Percentiles rank a stretch among this genome's conserved stretches.
phyloP scores from a whole-genome alignment of 257 asterid genomes.

The Primulina eburnea region DNA sequence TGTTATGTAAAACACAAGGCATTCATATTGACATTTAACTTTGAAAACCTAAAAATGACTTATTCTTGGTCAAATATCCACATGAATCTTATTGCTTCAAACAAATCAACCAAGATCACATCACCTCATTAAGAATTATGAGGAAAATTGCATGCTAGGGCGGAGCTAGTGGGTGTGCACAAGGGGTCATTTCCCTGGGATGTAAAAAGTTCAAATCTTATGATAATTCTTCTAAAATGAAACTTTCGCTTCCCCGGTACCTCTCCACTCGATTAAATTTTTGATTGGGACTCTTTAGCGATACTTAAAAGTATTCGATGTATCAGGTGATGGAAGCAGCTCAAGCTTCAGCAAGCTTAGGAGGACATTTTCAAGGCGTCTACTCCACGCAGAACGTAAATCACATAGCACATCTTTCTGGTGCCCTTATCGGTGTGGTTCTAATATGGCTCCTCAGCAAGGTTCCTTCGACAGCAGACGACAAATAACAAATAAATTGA shows the following conservation, averaged over 20 bases:
- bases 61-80: neutral
- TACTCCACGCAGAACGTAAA: constrained; percentile 64
- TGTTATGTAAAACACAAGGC: neutral
- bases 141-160: neutral
- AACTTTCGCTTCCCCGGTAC: neutral
- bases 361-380: constrained; percentile 54
- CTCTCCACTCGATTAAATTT: neutral
- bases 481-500: constrained; percentile 19
- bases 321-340: constrained; percentile 98
- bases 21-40: neutral
- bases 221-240: neutral
- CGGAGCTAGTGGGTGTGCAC: neutral
- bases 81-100: neutral
- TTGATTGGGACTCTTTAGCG: neutral
- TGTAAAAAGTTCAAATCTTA: no score
- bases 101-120: neutral
- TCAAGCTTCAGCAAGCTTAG: constrained; percentile 73
- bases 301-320: neutral
- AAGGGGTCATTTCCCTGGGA: neutral
- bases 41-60: no score
- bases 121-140: neutral
- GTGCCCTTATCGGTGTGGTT: constrained; percentile 82
- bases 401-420: constrained; percentile 93
- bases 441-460: constrained; percentile 75
- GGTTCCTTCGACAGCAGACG: constrained; percentile 51